Base-by-base conservation (phyloP, 2,329 filamentous ascomycete species). In the Ascochyta koolunga region DNA sequence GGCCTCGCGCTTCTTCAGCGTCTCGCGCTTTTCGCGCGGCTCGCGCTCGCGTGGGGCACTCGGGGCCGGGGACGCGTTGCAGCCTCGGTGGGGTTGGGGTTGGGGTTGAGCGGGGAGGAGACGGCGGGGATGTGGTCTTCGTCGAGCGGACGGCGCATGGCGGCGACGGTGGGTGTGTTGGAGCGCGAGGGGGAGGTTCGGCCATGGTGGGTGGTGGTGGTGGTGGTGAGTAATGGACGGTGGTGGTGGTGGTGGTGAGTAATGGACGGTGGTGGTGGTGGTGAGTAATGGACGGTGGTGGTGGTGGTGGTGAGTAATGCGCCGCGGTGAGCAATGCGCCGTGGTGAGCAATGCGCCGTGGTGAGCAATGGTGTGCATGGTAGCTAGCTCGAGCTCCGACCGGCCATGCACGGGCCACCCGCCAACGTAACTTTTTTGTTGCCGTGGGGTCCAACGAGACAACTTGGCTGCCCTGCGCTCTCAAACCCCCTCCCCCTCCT, bases 21-120 rank as follows among this genome's bases (percentile, higher is more conserved):
- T 82, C 59, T 83, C 81, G 25, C 81, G 74, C 66, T 81, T 81
- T 59, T 82, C 81, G 36, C 80, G 72, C 62, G 78, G 78, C 69
- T 75, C 73, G 46, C 71, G 78, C 68, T 73, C 70, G 19, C 68
- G 71, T 38, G 70, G 72, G 75, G 70, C 52, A 70, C 62, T 56
- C 68, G 67, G 6, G 76, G 71, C 4, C 80, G 75, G 22, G 77
- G 75, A 22, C 84, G 74, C 47, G 69, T 61, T 18, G 69, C 67
- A 13, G 62, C 31, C 80, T 79, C 83, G 15, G 31, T 4, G 58
- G 24, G 32, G 38, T 37, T 46, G 24, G 82, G 80, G 78, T 79
- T 84, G 55, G 82, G 80, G 64, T 92, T 92, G 58, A 93, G 82
- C 24, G 89, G 89, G 10, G 89, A 93, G 2, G 89, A 86, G 2